Base-by-base conservation (phyloP, 1,284 basidiomycete species). In the Leccinum insolens region DNA sequence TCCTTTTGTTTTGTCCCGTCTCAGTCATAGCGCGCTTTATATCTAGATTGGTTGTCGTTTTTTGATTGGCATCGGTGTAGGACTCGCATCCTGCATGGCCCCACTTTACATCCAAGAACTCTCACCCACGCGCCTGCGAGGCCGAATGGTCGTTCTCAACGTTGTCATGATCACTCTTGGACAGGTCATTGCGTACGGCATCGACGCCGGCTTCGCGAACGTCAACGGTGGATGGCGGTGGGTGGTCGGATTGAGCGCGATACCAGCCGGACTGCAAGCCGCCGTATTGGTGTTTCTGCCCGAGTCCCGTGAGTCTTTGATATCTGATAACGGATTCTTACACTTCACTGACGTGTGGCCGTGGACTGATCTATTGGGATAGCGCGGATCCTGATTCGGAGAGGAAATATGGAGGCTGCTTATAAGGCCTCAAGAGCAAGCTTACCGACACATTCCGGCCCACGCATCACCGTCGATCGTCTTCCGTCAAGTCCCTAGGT, bases 51-150 rank as follows among this genome's bases (percentile, higher is more conserved):
- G 87, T 6, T 88, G 92, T 8, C 86, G 93, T 39, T 91, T 94
- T 78, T 79, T 95, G 68, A 88, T 95, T 64, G 92, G 92, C 34
- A 78, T 88, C 25, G 88, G 85, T 31, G 88, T 91, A 4, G 89
- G 90, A 8, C 80, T 93, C 1, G 92, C 92, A n/a, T 87, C 90
- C 7, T 94, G 92, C 73, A 87, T 93, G 63, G 90, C 92, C 0
- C 92, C 93, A 3, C 82, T 95, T 5, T 95, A 95, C 76, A 94
- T 95, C 65, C 91, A 93, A 74, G 94, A 95, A 77, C 84, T 95
- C 28, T 89, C 92, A 1, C 93, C 93, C 0, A 93, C 91, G 4
- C 82, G 86, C 39, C 84, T 92, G 57, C 85, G 93, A 15, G 94
- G 93, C 1, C 82, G 91, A 37, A 88, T 95, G 85, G 93, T 95